These are phyloP conservation scores for Alectoria sarmentosa DNA, from an alignment of 495 filamentous ascomycete genomes.

Conservation along the genomic window DNA sequence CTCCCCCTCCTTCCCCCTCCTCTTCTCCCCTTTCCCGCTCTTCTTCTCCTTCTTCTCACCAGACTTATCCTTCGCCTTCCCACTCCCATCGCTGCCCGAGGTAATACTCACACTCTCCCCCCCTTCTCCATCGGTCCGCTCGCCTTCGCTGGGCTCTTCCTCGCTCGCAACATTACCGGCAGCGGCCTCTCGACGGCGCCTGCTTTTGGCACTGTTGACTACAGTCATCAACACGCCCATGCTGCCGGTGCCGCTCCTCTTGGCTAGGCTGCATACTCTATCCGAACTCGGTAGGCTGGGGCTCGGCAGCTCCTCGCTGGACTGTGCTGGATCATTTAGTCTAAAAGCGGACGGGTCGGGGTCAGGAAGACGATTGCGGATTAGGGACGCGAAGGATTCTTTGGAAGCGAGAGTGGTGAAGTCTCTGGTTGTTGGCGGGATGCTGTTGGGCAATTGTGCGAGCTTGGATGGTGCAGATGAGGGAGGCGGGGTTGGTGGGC, in stretches of 20 bases:
- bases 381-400: slow-evolving; percentile 11
- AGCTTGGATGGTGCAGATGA: neutral
- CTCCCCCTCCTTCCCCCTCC: neutral
- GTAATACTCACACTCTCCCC: neutral
- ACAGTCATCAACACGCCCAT: slow-evolving; percentile 14
- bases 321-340: neutral
- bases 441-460: neutral
- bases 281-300: neutral
- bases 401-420: neutral
- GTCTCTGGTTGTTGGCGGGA: slow-evolving; percentile 2
- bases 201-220: slow-evolving; percentile 11
- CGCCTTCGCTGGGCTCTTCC: neutral
- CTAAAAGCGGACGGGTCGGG: slow-evolving; percentile 10
- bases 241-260: slow-evolving; percentile 1
- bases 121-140: neutral
- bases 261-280: neutral
- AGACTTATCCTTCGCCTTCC: neutral
- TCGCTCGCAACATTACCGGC: neutral
- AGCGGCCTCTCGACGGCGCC: neutral
- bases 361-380: slow-evolving; percentile 9
- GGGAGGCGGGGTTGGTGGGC: slow-evolving; percentile 10
- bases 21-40: neutral
- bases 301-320: neutral
- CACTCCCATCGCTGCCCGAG: neutral
- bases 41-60: neutral